Evolutionary conservation across 2,329 filamentous ascomycete species (phyloP).

Genomic region (Pseudogymnoascus destructans): DNA sequence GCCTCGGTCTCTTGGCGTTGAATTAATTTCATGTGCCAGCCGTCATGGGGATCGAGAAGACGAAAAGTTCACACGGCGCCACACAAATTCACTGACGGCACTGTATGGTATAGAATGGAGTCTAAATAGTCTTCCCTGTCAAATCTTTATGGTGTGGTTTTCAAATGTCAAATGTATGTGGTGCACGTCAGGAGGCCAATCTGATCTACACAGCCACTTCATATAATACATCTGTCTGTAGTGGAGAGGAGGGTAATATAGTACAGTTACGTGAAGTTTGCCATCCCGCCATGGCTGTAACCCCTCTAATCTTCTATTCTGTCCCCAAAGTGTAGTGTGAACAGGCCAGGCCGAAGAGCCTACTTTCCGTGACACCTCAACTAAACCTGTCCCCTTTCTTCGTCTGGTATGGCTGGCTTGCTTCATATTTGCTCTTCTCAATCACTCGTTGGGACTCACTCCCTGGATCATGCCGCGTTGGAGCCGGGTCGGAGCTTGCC

Average conservation of each 20-base stretch:
- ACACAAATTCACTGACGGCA: not conserved
- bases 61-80: not conserved
- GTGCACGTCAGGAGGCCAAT: not conserved
- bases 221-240: not conserved
- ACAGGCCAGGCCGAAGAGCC: not conserved
- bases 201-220: not conserved
- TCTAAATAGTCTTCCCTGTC: not conserved
- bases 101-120: not conserved
- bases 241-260: not conserved
- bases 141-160: not conserved
- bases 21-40: not conserved
- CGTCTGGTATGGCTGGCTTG: slow-evolving; percentile 58
- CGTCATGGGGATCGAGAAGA: not conserved
- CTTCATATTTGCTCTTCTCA: slow-evolving; percentile 88
- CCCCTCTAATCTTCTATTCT: not conserved
- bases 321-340: not conserved
- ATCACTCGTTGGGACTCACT: slow-evolving; percentile 51
- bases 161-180: not conserved
- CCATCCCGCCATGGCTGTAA: not conserved
- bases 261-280: not conserved
- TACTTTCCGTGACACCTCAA: slow-evolving; percentile 28
- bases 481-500: slow-evolving; percentile 66
- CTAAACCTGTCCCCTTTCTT: slow-evolving; percentile 77
- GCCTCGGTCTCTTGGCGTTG: not conserved
- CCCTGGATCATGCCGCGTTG: slow-evolving; percentile 66